A percentile compares a stretch with the other conserved stretches of the same genome.
These are phyloP conservation scores for Wickerhamomyces canadensis DNA, from an alignment of 805 yeast genomes.

Conservation along the genomic window DNA sequence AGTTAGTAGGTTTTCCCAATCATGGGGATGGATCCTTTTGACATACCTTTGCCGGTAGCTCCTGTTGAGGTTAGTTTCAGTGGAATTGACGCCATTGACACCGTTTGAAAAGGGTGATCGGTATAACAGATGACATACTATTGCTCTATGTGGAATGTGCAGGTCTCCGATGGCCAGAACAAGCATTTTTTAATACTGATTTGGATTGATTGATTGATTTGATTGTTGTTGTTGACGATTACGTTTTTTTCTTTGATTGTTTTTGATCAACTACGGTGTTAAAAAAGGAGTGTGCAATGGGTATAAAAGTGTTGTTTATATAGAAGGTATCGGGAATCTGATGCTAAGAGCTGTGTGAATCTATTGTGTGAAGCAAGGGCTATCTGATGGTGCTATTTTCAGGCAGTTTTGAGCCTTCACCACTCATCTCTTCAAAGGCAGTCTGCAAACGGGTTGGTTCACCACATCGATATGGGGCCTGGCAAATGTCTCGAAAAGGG, in stretches of 20 bases:
- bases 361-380: neutral
- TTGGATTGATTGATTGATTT: neutral
- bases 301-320: no score
- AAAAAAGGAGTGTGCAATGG: no score
- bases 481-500: neutral
- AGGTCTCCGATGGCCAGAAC: constrained; percentile 84
- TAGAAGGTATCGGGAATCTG: no score
- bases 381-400: neutral
- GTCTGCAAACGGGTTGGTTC: no score
- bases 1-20: constrained; percentile 4
- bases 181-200: constrained; percentile 39
- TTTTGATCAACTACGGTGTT: neutral
- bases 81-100: no score
- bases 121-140: constrained; percentile 33
- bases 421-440: no score
- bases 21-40: neutral
- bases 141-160: constrained; percentile 82
- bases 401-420: no score
- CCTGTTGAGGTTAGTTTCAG: constrained; percentile 25
- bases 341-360: neutral
- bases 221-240: neutral
- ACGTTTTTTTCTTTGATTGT: neutral
- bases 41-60: constrained; percentile 38
- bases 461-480: no score
- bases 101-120: constrained; percentile 6